A percentile compares a stretch with the other conserved stretches of the same genome.
Evolutionary conservation across 495 filamentous ascomycete species (phyloP).

Genomic region (Neurospora intermedia): DNA sequence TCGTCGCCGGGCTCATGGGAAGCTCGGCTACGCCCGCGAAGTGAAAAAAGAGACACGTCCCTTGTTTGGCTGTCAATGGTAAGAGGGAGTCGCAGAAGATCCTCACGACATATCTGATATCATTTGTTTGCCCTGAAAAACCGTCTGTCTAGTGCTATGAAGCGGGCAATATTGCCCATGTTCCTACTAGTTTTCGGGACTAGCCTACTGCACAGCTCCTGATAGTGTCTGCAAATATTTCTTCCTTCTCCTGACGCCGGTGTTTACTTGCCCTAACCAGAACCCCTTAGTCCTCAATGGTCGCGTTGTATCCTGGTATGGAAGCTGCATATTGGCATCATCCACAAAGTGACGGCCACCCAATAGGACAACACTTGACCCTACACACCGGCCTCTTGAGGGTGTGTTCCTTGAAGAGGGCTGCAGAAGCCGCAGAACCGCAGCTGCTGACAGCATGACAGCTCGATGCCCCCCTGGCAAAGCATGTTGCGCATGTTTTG

Average conservation of each 20-base stretch:
- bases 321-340: not conserved
- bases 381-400: not conserved
- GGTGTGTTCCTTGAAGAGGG: not conserved
- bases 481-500: not conserved
- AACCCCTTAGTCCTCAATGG: not conserved
- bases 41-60: not conserved
- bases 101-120: not conserved
- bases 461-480: not conserved
- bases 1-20: not conserved
- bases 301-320: not conserved
- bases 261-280: not conserved
- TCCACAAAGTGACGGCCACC: not conserved
- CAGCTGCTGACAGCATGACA: not conserved
- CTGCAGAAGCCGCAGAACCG: not conserved
- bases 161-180: not conserved
- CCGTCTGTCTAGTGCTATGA: not conserved
- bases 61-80: not conserved
- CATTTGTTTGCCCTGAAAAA: not conserved
- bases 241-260: not conserved
- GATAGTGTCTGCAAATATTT: not conserved
- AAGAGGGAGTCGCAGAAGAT: not conserved
- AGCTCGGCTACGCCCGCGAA: not conserved
- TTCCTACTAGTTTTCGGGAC: not conserved
- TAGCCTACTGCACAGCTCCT: not conserved
- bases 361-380: not conserved